These are phyloP conservation scores for Aspergillus bertholletiae DNA, from an alignment of 495 filamentous ascomycete genomes.

Conservation along the genomic window DNA sequence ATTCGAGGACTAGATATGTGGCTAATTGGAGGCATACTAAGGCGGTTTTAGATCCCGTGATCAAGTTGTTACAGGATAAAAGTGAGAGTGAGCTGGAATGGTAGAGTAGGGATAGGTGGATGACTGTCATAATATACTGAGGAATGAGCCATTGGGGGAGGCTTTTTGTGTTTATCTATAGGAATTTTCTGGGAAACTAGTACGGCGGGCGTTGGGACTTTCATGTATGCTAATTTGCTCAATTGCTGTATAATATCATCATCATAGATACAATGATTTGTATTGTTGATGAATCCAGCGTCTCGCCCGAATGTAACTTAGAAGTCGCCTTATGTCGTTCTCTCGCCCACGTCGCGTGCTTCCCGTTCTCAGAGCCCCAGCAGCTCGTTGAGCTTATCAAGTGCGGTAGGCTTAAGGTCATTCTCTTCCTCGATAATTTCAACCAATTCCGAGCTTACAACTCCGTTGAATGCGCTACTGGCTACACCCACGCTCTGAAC, in stretches of 20 bases:
- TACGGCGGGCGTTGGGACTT: too few relatives aligned
- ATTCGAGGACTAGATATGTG: slow-evolving; percentile 71
- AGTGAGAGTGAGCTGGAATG: slow-evolving; percentile 40
- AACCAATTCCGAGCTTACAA: neutral
- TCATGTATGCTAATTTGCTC: too few relatives aligned
- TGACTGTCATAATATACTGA: neutral
- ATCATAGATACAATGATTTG: too few relatives aligned
- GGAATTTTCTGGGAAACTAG: too few relatives aligned
- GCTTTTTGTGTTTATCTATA: neutral
- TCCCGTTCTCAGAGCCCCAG: slow-evolving; percentile 8
- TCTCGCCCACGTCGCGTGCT: neutral
- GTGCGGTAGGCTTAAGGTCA: slow-evolving; percentile 24
- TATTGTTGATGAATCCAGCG: too few relatives aligned
- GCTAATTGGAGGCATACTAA: slow-evolving; percentile 57
- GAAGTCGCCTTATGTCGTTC: too few relatives aligned
- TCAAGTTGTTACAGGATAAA: slow-evolving; percentile 51
- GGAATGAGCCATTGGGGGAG: neutral
- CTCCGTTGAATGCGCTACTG: neutral
- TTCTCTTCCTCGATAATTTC: slow-evolving; percentile 28
- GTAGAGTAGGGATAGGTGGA: slow-evolving; percentile 20
- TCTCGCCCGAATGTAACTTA: too few relatives aligned
- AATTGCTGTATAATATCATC: too few relatives aligned
- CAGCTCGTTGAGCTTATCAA: slow-evolving; percentile 22
- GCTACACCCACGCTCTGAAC: neutral
- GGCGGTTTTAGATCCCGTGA: slow-evolving; percentile 51